Conservation (phyloP, 2,329 filamentous ascomycete species). For the Sporothrix brasiliensis region DNA sequence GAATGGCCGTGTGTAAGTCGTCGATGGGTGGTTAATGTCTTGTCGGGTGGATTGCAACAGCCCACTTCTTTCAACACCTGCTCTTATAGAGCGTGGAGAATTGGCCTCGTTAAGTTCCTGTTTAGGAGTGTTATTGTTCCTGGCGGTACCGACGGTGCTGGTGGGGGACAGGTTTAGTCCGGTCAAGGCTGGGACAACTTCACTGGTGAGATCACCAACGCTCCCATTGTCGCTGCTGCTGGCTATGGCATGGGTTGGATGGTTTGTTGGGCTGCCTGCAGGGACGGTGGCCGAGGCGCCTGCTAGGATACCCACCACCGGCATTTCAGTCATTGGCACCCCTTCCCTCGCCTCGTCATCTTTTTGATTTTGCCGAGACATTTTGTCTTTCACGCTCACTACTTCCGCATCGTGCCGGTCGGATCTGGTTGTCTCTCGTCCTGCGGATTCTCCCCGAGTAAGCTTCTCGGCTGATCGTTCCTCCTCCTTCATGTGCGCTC, state of each 20-base stretch:
- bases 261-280: background rate
- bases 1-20: background rate
- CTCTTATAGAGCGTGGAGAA: background rate
- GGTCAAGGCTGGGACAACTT: background rate
- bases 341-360: background rate
- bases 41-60: background rate
- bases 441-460: slow-evolving; percentile 12
- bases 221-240: background rate
- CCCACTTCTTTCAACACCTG: background rate
- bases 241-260: background rate
- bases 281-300: too few species aligned
- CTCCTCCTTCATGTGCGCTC: slow-evolving; percentile 37
- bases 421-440: slow-evolving; percentile 26
- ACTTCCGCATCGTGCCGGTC: slow-evolving; percentile 25
- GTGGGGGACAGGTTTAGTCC: background rate
- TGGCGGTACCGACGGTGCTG: background rate
- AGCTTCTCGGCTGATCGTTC: slow-evolving; percentile 43
- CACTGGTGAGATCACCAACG: background rate
- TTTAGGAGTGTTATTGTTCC: background rate
- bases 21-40: background rate
- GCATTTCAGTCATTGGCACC: background rate
- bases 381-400: slow-evolving; percentile 31
- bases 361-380: background rate
- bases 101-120: background rate
- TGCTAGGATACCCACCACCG: background rate